A percentile compares a stretch with the other conserved stretches of the same genome.
phyloP scores from a whole-genome alignment of 352 stramenopile species.

The Globisporangium yorkense region DNA sequence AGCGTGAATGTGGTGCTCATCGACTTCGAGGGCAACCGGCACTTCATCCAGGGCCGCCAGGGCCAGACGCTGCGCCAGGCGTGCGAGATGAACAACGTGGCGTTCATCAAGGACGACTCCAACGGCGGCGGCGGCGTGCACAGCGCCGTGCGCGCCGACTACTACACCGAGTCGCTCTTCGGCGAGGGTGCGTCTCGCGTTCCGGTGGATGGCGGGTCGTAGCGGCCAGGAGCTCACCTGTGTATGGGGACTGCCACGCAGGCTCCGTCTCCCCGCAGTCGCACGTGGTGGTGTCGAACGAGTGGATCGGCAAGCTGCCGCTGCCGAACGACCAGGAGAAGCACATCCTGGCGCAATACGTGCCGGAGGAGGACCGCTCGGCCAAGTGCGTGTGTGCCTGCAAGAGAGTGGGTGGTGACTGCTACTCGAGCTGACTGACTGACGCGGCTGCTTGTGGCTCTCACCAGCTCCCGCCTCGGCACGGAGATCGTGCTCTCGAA shows the following conservation, averaged over 20 bases:
- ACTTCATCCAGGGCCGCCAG: constrained; percentile 73
- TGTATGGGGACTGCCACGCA: background rate
- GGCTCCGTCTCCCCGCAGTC: constrained; percentile 72
- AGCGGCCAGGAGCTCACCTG: background rate
- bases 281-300: constrained; percentile 85
- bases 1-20: constrained; percentile 84
- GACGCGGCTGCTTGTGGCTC: background rate
- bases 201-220: background rate
- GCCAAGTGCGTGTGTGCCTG: constrained; percentile 44
- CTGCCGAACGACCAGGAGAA: constrained; percentile 62
- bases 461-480: constrained; percentile 68
- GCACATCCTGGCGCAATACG: constrained; percentile 71
- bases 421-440: background rate
- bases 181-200: constrained; percentile 41
- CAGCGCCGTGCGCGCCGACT: constrained; percentile 60
- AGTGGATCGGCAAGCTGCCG: constrained; percentile 81
- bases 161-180: constrained; percentile 87
- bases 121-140: constrained; percentile 67
- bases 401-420: background rate
- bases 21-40: constrained; percentile 85
- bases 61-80: constrained; percentile 80
- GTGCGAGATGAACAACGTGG: constrained; percentile 73
- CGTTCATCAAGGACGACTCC: constrained; percentile 83
- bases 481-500: constrained; percentile 86
- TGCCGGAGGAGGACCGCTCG: constrained; percentile 73